Conservation (phyloP, 345 rosid species). For the Rubroshorea leprosula region DNA sequence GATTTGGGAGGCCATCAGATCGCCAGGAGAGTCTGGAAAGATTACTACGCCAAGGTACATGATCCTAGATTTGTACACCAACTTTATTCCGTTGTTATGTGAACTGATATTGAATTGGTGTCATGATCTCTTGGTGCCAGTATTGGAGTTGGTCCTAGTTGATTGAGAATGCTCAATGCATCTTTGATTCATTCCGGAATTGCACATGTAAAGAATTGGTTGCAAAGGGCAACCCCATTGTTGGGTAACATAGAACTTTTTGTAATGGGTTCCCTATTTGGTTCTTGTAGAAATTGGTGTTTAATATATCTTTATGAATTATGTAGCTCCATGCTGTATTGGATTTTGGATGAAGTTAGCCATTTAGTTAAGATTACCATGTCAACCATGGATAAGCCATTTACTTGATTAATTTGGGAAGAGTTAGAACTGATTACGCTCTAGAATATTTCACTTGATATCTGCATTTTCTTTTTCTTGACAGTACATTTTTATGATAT, state of each 20-base stretch:
- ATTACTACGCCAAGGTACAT: constrained; percentile 71
- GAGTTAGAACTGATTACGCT: too few relatives aligned
- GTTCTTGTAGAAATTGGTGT: not conserved
- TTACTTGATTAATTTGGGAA: not conserved
- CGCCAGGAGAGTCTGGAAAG: constrained; percentile 83
- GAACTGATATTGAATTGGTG: too few relatives aligned
- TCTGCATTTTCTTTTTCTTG: not conserved
- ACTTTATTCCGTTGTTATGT: not conserved
- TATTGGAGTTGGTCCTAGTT: too few relatives aligned
- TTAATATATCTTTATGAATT: too few relatives aligned
- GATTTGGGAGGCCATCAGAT: constrained; percentile 91
- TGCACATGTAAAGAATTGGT: not conserved
- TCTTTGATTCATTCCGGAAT: too few relatives aligned
- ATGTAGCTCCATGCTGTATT: not conserved
- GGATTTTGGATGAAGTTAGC: not conserved
- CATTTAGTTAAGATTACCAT: not conserved
- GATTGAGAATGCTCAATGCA: too few relatives aligned
- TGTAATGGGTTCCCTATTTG: too few relatives aligned
- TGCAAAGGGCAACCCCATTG: not conserved
- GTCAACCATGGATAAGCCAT: not conserved
- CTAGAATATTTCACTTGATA: not conserved
- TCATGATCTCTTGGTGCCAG: too few relatives aligned
- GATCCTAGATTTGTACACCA: not conserved
- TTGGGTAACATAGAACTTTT: too few relatives aligned
- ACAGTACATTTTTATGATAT: not conserved